These are phyloP conservation scores for Rhododendron griersonianum DNA, from an alignment of 148 eudicot genomes.

Conservation along the genomic window DNA sequence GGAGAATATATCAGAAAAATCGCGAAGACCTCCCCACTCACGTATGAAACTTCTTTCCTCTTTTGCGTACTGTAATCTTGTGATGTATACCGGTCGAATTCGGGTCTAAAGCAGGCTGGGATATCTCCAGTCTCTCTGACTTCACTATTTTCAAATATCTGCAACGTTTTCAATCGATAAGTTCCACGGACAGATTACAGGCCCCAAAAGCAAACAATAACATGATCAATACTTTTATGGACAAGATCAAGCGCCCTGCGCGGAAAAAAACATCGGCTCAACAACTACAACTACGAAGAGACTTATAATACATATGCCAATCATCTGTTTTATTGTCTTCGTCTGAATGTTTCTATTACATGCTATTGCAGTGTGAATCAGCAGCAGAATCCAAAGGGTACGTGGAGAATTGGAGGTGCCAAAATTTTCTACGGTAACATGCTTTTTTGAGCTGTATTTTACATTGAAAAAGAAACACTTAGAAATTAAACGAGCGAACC, in stretches of 20 bases:
- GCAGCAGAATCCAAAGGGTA: background rate
- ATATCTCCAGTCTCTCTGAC: constrained; percentile 75
- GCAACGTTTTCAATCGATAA: background rate
- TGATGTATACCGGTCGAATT: constrained; percentile 97
- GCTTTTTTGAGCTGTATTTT: background rate
- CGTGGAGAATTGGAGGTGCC: background rate
- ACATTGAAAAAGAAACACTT: background rate
- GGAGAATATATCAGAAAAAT: background rate
- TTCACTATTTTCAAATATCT: constrained; percentile 80
- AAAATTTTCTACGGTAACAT: background rate
- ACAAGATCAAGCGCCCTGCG: background rate
- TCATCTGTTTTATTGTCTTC: background rate
- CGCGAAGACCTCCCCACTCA: constrained; percentile 15
- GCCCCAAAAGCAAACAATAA: background rate
- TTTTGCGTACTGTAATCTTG: constrained; percentile 72
- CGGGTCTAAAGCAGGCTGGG: constrained; percentile 93
- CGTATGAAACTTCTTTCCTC: constrained; percentile 59
- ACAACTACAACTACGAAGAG: background rate
- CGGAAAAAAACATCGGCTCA: background rate
- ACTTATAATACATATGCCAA: background rate
- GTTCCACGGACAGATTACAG: background rate
- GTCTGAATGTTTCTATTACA: background rate
- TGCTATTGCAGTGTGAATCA: background rate
- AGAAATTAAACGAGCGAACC: background rate
- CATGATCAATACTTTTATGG: background rate